These are phyloP conservation scores for Penicilliopsis zonata DNA, from an alignment of 495 filamentous ascomycete species.

Conservation along the genomic window DNA sequence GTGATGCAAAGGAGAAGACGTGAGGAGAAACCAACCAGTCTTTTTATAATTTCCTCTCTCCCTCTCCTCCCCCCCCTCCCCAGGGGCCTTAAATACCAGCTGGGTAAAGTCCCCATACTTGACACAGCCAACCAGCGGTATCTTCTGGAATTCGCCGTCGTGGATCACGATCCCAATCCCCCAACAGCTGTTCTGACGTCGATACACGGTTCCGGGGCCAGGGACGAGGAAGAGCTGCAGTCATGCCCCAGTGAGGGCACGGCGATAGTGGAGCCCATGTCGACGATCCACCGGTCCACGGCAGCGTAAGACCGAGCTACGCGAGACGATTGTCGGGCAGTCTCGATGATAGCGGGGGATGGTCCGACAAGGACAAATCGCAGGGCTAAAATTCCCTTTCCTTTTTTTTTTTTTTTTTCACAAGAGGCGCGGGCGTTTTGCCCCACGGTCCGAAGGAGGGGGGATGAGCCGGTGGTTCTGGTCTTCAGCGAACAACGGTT, in stretches of 20 bases:
- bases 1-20: no score
- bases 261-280: constrained; percentile 1
- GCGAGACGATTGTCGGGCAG: background rate
- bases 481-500: background rate
- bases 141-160: no score
- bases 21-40: no score
- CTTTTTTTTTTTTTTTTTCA: background rate
- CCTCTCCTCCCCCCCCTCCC: no score
- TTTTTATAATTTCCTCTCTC: no score
- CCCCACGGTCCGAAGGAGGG: background rate
- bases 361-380: no score
- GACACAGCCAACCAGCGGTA: no score
- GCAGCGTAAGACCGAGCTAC: background rate
- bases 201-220: background rate
- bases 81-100: no score
- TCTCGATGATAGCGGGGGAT: constrained; percentile 1
- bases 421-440: no score
- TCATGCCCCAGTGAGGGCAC: background rate
- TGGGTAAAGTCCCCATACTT: no score
- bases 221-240: background rate
- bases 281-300: background rate
- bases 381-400: background rate
- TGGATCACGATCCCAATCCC: background rate
- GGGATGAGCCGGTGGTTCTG: background rate
- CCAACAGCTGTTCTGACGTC: background rate